Percentiles rank a stretch among this genome's conserved stretches.
Conservation (phyloP, 176 grass and related monocot species). For the Oryza australiensis region DNA sequence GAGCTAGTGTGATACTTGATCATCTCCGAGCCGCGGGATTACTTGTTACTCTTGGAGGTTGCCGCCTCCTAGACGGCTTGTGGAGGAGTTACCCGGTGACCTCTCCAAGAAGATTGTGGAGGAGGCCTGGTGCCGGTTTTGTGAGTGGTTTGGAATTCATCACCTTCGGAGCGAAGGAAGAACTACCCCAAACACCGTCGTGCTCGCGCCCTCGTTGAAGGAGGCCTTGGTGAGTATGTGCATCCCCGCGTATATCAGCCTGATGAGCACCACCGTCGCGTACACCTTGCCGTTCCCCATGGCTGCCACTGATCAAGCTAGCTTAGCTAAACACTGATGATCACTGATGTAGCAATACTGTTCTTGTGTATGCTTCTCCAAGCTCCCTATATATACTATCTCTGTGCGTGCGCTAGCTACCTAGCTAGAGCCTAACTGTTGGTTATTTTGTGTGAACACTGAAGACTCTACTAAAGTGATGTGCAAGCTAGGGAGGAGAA, state of each 20-base stretch:
- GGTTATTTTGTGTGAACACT: constrained; percentile 37
- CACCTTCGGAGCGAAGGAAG: too few species aligned
- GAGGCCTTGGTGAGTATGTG: constrained; percentile 70
- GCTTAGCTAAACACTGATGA: neutral
- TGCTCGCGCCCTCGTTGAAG: constrained; percentile 64
- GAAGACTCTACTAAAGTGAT: constrained; percentile 2
- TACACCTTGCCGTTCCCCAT: constrained; percentile 58
- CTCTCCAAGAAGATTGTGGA: too few species aligned
- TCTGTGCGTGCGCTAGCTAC: neutral
- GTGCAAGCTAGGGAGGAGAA: neutral
- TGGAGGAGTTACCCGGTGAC: too few species aligned
- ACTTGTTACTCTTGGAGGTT: too few species aligned
- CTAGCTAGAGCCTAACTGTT: neutral
- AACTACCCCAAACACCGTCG: constrained; percentile 65
- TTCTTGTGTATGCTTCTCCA: neutral
- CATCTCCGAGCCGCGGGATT: too few species aligned
- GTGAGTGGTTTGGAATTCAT: too few species aligned
- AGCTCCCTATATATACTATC: constrained; percentile 22
- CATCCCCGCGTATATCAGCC: constrained; percentile 63
- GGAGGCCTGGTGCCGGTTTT: too few species aligned
- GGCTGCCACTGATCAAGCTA: neutral
- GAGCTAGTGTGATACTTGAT: too few species aligned
- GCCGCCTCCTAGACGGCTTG: too few species aligned
- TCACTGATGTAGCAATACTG: neutral
- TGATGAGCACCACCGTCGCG: constrained; percentile 52